Conservation (phyloP, 2,329 filamentous ascomycete species). For the Cytospora chrysosperma region DNA sequence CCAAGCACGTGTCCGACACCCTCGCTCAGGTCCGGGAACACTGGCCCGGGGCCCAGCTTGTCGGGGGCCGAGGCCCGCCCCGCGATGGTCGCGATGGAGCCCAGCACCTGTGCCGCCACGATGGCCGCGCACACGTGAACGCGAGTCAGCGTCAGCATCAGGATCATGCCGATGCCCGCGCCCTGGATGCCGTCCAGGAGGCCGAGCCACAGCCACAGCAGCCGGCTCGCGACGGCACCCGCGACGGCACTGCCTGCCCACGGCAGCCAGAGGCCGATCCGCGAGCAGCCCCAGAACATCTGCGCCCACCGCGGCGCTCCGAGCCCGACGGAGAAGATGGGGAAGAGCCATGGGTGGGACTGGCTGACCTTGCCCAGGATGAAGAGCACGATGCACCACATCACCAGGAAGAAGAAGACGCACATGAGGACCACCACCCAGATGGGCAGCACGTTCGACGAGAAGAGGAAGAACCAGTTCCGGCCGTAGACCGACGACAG, state of each 20-base stretch:
- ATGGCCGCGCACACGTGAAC: constrained; percentile 62
- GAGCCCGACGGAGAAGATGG: constrained; percentile 63
- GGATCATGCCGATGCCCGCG: constrained; percentile 64
- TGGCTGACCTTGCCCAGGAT: constrained; percentile 52
- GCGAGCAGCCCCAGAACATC: constrained; percentile 62
- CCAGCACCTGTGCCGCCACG: constrained; percentile 58
- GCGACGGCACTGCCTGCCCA: constrained; percentile 54
- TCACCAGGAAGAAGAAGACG: constrained; percentile 49
- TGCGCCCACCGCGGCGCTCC: constrained; percentile 64
- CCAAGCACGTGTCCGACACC: constrained; percentile 42
- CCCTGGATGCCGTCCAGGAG: constrained; percentile 61
- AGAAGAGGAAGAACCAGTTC: constrained; percentile 59
- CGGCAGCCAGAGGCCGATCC: constrained; percentile 58
- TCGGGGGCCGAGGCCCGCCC: constrained; percentile 60
- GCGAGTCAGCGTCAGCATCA: constrained; percentile 60
- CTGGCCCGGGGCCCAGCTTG: constrained; percentile 55
- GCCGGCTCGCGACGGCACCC: constrained; percentile 53
- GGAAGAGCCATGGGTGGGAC: constrained; percentile 63
- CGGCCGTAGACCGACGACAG: constrained; percentile 62
- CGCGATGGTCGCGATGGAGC: constrained; percentile 60
- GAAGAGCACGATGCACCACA: constrained; percentile 54
- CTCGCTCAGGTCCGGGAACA: constrained; percentile 59
- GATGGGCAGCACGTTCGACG: constrained; percentile 47
- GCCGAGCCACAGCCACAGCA: constrained; percentile 64
- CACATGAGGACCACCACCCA: constrained; percentile 58